Evolutionary conservation across 2,329 filamentous ascomycete genomes (phyloP), one percentile per base, ranked within the genome.

Genomic region (Byssothecium circinans): DNA sequence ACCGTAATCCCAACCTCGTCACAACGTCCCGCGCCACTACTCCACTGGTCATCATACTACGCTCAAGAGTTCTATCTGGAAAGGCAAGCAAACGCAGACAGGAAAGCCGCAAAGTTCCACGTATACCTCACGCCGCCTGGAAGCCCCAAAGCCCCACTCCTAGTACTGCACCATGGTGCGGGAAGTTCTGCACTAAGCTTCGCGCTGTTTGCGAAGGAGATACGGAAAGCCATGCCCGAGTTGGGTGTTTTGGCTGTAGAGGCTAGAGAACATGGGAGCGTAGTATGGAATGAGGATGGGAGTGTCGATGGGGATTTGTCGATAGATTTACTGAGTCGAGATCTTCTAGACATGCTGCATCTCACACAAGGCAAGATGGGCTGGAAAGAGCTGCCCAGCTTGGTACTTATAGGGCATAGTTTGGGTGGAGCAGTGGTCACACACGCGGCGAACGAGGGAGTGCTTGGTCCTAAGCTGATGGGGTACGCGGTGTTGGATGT

Each of bases 171-270:
- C 67, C 94, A 99, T 73, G 94, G 94, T 32, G 94, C 89, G 33
- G 94, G 94, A 14, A 95, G 91, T 3, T 96, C 91, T 0, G 95
- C 88, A 6, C 81, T 97, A 49, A 95, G 91, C 2, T 99, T 97
- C 72, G 91, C 91, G 4, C 79, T 89, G 3, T 84, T 95, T 51
- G 84, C 86, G 2, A 79, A 83, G 36, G 88, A 95, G 67, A 84
- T 97, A 52, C 82, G 86, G 43, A 89, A 87, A 67, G 78, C 83
- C 6, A 77, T 96, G 34, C 89, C 94, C 0, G 78, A 83, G 6
- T 88, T 91, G 2, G 95, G 94, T 1, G 81, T 97, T 33, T 79
- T 99, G 17, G 89, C 90, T 3, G 69, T 91, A 10, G 91, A 97
- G 68, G 91, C 91, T 38, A 83, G 94, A 39, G 89, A 88, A 18